Evolutionary conservation across 2,329 filamentous ascomycete genomes (phyloP).

Genomic region (Colletotrichum sp.): DNA sequence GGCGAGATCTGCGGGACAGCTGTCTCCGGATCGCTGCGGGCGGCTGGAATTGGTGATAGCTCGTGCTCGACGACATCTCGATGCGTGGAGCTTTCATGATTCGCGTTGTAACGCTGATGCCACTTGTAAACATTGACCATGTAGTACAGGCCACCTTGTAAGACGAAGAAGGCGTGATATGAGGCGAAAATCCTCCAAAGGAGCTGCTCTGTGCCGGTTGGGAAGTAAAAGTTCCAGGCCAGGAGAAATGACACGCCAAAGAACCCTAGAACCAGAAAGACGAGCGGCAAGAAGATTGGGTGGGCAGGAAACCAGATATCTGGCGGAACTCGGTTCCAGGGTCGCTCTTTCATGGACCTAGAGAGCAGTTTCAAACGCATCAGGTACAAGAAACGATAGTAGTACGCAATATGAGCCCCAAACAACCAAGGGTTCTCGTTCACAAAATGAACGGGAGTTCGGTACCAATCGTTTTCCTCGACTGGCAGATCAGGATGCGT

Average conservation of each 20-base stretch:
- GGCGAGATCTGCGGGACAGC: not conserved
- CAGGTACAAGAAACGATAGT: not conserved
- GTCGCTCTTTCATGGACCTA: no score
- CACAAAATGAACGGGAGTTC: not conserved
- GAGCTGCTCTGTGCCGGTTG: not conserved
- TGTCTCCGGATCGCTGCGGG: not conserved
- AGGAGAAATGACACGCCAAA: not conserved
- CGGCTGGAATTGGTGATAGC: no score
- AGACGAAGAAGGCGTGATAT: not conserved
- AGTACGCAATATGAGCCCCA: not conserved
- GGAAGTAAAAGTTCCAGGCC: not conserved
- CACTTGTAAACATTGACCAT: not conserved
- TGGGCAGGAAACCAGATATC: no score
- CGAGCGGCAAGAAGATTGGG: no score
- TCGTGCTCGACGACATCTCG: not conserved
- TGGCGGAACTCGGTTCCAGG: no score
- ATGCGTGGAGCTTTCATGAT: not conserved
- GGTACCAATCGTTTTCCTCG: not conserved
- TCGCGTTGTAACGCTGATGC: not conserved
- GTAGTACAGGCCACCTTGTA: not conserved
- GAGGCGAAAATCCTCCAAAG: not conserved
- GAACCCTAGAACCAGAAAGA: not conserved
- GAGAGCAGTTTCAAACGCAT: no score
- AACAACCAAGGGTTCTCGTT: not conserved
- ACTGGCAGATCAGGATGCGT: not conserved